Evolutionary conservation across 2,329 filamentous ascomycete species (phyloP).

Genomic region (Trichoderma oligosporum): DNA sequence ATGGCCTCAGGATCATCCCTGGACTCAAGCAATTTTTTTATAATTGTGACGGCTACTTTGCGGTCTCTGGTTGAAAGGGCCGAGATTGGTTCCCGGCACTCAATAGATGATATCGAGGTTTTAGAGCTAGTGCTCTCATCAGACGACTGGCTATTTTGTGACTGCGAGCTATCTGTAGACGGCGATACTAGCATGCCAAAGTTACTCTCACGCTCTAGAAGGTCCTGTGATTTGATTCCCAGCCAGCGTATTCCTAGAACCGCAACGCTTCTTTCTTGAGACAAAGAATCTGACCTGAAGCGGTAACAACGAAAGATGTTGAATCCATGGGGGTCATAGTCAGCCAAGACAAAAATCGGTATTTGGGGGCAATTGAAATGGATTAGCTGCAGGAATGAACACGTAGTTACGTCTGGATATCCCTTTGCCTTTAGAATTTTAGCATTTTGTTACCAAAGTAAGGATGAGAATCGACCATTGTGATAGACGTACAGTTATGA

Average conservation of each 20-base stretch:
- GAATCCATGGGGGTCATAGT: conserved; percentile 74
- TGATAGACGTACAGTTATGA: conserved; percentile 56
- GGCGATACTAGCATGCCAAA: background rate
- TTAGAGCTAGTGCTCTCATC: background rate
- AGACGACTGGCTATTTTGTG: conserved; percentile 18
- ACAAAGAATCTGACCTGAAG: conserved; percentile 59
- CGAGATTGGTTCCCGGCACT: conserved; percentile 30
- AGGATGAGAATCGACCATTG: too few species aligned
- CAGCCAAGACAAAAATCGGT: conserved; percentile 62
- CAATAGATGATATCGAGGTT: conserved; percentile 27
- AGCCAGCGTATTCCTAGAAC: conserved; percentile 60
- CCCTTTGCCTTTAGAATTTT: conserved; percentile 62
- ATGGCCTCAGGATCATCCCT: conserved; percentile 31
- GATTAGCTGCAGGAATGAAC: conserved; percentile 58
- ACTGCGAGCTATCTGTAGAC: background rate
- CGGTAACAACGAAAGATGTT: conserved; percentile 72
- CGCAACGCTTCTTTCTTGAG: conserved; percentile 53
- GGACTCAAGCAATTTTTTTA: conserved; percentile 41
- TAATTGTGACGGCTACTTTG: conserved; percentile 50
- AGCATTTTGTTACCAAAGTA: background rate
- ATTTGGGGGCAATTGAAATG: conserved; percentile 45
- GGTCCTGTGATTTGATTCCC: conserved; percentile 50
- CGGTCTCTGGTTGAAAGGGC: conserved; percentile 55
- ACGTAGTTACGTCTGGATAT: conserved; percentile 71
- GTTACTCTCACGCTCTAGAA: conserved; percentile 27